Conservation (phyloP, 2,329 filamentous ascomycete species). For the Onygenales sp. region DNA sequence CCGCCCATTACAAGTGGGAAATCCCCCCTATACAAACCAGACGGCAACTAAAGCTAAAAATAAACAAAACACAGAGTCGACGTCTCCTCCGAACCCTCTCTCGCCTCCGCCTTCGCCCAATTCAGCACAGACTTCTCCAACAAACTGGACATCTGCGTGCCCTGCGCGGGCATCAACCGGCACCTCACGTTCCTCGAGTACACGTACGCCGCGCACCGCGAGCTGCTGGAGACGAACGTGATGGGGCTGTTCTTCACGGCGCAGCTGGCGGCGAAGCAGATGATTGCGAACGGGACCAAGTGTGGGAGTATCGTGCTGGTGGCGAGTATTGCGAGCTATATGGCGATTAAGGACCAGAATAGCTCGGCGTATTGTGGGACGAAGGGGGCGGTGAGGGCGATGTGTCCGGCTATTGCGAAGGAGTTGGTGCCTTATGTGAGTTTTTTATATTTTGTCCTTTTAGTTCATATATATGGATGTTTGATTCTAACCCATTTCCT, state of each 20-base stretch:
- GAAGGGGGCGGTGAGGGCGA: slow-evolving; percentile 39
- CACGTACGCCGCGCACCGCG: slow-evolving; percentile 32
- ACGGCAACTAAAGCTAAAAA: background rate
- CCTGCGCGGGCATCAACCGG: slow-evolving; percentile 77
- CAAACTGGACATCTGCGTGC: slow-evolving; percentile 67
- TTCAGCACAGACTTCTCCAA: slow-evolving; percentile 33
- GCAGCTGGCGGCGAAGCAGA: slow-evolving; percentile 40
- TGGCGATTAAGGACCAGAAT: slow-evolving; percentile 41
- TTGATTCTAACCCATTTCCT: background rate
- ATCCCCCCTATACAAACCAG: background rate
- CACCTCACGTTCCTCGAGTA: slow-evolving; percentile 39
- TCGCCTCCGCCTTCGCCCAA: slow-evolving; percentile 21
- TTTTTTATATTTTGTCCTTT: background rate
- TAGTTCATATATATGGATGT: background rate
- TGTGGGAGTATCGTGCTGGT: slow-evolving; percentile 46
- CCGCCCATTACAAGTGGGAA: background rate
- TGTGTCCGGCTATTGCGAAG: slow-evolving; percentile 40
- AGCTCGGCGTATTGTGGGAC: slow-evolving; percentile 40
- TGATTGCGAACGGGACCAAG: slow-evolving; percentile 43
- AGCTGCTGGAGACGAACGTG: slow-evolving; percentile 36
- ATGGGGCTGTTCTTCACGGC: slow-evolving; percentile 39
- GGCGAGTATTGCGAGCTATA: slow-evolving; percentile 44
- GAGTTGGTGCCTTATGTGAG: slow-evolving; percentile 31
- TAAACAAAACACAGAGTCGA: slow-evolving; percentile 24
- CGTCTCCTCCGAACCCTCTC: slow-evolving; percentile 25